phyloP scores from a whole-genome alignment of 345 rosid species.

The Ricinus communis region DNA sequence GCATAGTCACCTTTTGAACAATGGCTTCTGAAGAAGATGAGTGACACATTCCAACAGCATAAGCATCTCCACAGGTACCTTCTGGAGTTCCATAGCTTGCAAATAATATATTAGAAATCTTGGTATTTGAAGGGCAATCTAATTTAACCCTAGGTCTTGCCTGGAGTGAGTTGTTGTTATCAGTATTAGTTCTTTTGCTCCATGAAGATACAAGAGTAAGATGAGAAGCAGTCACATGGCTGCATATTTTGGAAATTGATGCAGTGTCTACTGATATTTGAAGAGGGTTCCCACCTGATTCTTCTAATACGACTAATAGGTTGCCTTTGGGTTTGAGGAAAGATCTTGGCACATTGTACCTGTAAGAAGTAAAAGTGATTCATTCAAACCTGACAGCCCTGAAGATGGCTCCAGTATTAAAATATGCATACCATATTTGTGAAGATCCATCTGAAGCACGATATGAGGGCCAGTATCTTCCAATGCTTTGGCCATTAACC shows the following conservation, averaged over 20 bases:
- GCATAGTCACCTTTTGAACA: constrained; percentile 41
- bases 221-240: constrained; percentile 31
- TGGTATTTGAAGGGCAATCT: constrained; percentile 34
- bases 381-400: no score
- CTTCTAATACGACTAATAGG: constrained; percentile 53
- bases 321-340: constrained; percentile 46
- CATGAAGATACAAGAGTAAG: constrained; percentile 24
- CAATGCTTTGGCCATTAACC: constrained; percentile 82
- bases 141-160: constrained; percentile 28
- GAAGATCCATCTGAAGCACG: constrained; percentile 60
- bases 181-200: neutral
- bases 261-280: constrained; percentile 44
- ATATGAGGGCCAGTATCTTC: constrained; percentile 74
- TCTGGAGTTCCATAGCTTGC: constrained; percentile 59
- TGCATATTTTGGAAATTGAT: constrained; percentile 32
- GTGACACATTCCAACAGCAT: constrained; percentile 48
- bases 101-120: constrained; percentile 43
- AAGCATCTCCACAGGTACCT: constrained; percentile 40
- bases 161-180: neutral
- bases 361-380: neutral
- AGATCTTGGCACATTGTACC: constrained; percentile 61
- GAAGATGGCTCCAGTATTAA: neutral
- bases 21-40: constrained; percentile 40
- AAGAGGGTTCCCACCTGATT: constrained; percentile 51
- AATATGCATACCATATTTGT: constrained; percentile 52